Evolutionary conservation across 1,139 yeast species (phyloP), one percentile per base, ranked within the genome.

Genomic region (Candida sp.): DNA sequence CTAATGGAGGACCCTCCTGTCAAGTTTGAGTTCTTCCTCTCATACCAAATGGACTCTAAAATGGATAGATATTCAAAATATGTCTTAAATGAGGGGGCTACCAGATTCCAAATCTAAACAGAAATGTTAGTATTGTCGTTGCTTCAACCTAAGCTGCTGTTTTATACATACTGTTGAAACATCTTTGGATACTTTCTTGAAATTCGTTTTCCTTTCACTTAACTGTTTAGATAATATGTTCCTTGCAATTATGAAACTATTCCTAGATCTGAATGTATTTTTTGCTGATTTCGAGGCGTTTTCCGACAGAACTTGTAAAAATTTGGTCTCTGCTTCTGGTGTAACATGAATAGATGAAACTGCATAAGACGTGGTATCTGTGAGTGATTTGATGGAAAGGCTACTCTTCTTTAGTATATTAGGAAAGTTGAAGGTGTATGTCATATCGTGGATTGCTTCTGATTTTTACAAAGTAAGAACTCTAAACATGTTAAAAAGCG

Each of bases 201-300:
- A 54, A 43, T 54, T 49, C 41, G 41, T 48, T 9, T 49, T 45
- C 31, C 50, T 42, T 27, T 41, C 51, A 46, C 53, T 56, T 12
- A 54, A 46, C 39, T 57, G 42, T 25, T 52, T 56, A 23, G 62
- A 53, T 26, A 65, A 42, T 22, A 58, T 42, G 48, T 58, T 55
- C 49, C 69, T 50, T 9, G 67, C 68, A 25, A 62, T 59, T 4
- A 64, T 61, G 42, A 60, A 64, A 42, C 56, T 56, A 45, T 64
- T 66, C 47, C 68, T 55, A 4, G 66, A 55, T n/a, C 67, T 50
- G 48, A 49, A 49, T 8, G 46, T 42, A 12, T 26, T 38, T 38
- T 30, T 40, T 7, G 11, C 12, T 12, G 28, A 30, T 9, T 37
- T 35, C 3, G 33, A 7, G 9, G 26, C 26, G 31, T 39, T 3